Conservation (phyloP, 2,329 filamentous ascomycete genomes). For the Botrytis pseudocinerea region DNA sequence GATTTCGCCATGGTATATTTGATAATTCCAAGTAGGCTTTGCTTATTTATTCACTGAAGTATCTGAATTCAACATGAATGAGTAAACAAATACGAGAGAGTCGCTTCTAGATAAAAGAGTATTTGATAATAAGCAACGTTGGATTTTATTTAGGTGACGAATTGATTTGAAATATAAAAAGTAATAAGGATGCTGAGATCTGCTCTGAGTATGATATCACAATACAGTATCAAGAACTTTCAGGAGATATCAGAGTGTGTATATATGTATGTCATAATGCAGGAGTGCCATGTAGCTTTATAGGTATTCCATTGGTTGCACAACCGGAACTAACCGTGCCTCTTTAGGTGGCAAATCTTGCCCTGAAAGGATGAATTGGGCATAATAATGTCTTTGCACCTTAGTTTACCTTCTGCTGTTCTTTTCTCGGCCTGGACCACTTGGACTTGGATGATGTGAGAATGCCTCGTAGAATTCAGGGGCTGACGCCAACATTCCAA, state of each 20-base stretch:
- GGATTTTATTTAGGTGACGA: neutral
- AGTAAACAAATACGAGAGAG: neutral
- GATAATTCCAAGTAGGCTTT: neutral
- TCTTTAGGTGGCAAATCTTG: neutral
- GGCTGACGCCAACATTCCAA: neutral
- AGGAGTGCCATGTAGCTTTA: neutral
- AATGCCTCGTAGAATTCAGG: neutral
- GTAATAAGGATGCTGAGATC: neutral
- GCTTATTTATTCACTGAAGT: neutral
- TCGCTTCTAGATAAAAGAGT: neutral
- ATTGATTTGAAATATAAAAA: neutral
- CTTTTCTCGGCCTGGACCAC: neutral
- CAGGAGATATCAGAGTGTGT: neutral
- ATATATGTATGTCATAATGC: constrained; percentile 7
- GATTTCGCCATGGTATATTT: constrained; percentile 4
- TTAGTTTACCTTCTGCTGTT: neutral
- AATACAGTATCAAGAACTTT: neutral
- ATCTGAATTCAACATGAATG: neutral
- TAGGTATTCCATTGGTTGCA: neutral
- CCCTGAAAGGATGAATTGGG: neutral
- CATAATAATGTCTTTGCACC: neutral
- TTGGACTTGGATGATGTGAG: neutral
- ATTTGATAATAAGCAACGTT: neutral
- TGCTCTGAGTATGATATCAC: neutral
- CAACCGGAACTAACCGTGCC: neutral